A percentile compares a stretch with the other conserved stretches of the same genome.
Conservation (phyloP, 768 basidiomycete species). For the Xanthoconium purpureum region DNA sequence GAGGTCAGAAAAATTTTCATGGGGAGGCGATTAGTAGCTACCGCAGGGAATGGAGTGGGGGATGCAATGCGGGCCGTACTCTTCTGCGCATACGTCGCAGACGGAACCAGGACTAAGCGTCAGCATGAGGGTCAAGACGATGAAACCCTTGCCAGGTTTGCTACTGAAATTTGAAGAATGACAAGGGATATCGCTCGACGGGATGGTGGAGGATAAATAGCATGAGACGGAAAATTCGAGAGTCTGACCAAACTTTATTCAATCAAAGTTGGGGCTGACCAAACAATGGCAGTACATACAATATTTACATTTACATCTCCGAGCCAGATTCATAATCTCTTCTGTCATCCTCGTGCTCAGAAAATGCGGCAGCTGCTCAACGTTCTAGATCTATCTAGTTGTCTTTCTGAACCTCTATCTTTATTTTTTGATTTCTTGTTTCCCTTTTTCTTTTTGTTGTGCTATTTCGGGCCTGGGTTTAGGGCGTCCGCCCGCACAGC, state of each 20-base stretch:
- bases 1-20: constrained; percentile 27
- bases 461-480: constrained; percentile 31
- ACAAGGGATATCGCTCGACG: constrained; percentile 43
- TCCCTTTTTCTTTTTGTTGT: not conserved
- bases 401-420: not conserved
- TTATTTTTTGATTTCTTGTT: not conserved
- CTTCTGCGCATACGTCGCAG: constrained; percentile 89
- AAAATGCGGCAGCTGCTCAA: not conserved
- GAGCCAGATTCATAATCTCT: constrained; percentile 6
- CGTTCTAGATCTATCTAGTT: constrained; percentile 10
- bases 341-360: not conserved
- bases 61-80: constrained; percentile 69
- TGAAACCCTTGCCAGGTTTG: constrained; percentile 39
- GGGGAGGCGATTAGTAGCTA: constrained; percentile 23
- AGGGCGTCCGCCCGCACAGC: constrained; percentile 21
- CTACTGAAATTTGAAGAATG: constrained; percentile 36
- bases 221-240: constrained; percentile 37
- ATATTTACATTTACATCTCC: constrained; percentile 2
- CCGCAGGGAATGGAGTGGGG: constrained; percentile 85
- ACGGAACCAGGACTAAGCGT: constrained; percentile 78
- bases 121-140: constrained; percentile 58
- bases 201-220: constrained; percentile 49
- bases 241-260: constrained; percentile 30
- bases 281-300: constrained; percentile 29
- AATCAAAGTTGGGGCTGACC: constrained; percentile 26